phyloP scores from a whole-genome alignment of 305 asterid species.

The Ilex paraguariensis region DNA sequence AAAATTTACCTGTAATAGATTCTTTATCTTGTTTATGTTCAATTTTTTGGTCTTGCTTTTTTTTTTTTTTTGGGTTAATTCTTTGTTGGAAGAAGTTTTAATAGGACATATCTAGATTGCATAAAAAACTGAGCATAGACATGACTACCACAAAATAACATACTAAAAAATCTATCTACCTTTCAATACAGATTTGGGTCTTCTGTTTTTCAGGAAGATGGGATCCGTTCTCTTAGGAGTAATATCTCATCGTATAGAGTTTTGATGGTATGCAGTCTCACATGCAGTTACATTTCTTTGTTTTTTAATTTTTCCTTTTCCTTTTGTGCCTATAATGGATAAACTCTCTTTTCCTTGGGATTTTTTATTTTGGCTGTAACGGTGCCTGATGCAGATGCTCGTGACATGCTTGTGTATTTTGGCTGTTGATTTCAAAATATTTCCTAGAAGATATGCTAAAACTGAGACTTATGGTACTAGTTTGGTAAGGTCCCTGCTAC shows the following conservation, averaged over 20 bases:
- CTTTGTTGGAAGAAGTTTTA: too few species aligned
- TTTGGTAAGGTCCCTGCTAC: constrained; percentile 50
- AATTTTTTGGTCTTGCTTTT: too few species aligned
- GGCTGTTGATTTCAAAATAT: constrained; percentile 93
- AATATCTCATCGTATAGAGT: constrained; percentile 76
- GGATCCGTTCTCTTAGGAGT: constrained; percentile 36
- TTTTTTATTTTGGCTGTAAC: constrained; percentile 12
- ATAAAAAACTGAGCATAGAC: too few species aligned
- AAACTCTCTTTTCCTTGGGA: constrained; percentile 14
- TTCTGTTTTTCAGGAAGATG: constrained; percentile 51
- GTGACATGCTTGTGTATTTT: constrained; percentile 66
- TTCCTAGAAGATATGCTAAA: constrained; percentile 91
- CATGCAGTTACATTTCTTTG: neutral
- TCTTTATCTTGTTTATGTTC: neutral
- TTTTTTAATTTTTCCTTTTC: neutral
- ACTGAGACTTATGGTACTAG: constrained; percentile 89
- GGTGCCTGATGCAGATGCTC: constrained; percentile 61
- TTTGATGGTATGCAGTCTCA: constrained; percentile 41
- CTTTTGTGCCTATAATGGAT: neutral
- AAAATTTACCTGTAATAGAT: constrained; percentile 7
- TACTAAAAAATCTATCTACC: neutral
- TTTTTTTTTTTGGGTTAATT: too few species aligned
- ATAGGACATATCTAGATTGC: constrained; percentile 8
- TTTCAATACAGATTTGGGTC: constrained; percentile 57
- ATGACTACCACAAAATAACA: too few species aligned